Evolutionary conservation across 164 flowering plant species (phyloP).

Genomic region (Malania oleifera): DNA sequence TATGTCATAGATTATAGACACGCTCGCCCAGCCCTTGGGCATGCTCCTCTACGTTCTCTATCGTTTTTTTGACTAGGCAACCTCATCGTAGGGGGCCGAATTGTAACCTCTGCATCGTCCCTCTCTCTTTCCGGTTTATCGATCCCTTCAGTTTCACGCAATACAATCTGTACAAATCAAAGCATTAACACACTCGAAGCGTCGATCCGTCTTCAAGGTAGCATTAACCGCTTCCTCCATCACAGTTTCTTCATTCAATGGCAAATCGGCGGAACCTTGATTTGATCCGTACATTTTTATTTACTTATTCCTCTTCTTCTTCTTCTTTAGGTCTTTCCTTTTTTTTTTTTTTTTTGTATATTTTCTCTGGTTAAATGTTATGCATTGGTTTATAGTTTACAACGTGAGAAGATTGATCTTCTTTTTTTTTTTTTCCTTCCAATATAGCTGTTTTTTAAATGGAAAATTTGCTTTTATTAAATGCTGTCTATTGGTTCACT

Average conservation of each 20-base stretch:
- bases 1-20: too few relatives aligned
- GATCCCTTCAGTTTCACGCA: not conserved
- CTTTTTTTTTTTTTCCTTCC: not conserved
- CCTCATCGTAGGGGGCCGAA: slow-evolving; percentile 11
- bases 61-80: too few relatives aligned
- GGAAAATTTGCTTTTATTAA: too few relatives aligned
- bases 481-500: not conserved
- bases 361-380: too few relatives aligned
- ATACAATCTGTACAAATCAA: not conserved
- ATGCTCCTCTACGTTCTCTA: too few relatives aligned
- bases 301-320: too few relatives aligned
- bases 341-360: too few relatives aligned
- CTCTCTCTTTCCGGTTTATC: slow-evolving; percentile 7
- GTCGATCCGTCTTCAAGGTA: slow-evolving; percentile 5
- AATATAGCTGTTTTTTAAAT: too few relatives aligned
- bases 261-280: not conserved
- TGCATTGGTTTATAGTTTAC: too few relatives aligned
- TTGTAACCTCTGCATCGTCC: slow-evolving; percentile 5
- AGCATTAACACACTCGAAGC: not conserved
- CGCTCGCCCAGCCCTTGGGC: too few relatives aligned
- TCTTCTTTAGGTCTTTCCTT: not conserved
- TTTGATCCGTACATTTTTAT: not conserved
- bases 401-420: too few relatives aligned
- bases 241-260: not conserved
- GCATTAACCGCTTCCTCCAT: not conserved